Conservation (phyloP, 331 rosid genomes). For the Spiraea crenata region DNA sequence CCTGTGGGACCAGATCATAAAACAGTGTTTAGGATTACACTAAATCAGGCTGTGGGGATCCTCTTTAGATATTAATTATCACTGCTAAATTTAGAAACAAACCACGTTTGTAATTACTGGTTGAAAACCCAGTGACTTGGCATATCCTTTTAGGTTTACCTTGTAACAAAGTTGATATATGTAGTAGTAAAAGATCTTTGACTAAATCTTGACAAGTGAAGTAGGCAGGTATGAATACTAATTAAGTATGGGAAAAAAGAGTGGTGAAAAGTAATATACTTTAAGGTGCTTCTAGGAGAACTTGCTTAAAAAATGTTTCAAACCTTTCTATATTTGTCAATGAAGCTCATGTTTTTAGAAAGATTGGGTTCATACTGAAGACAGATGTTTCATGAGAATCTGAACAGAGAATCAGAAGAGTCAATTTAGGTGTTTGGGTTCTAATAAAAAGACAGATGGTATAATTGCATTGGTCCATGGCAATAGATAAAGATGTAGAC, state of each 20-base stretch:
- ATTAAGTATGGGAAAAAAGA: background rate
- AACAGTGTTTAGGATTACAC: background rate
- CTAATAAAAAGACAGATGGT: background rate
- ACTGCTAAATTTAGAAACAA: constrained; percentile 15
- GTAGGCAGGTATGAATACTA: background rate
- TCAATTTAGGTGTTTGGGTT: background rate
- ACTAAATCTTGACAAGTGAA: background rate
- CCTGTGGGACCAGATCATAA: background rate
- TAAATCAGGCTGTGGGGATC: constrained; percentile 22
- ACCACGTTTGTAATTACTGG: constrained; percentile 18
- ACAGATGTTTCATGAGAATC: background rate
- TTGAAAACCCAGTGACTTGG: background rate
- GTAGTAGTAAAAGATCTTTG: background rate
- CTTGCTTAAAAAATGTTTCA: background rate
- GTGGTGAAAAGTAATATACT: background rate
- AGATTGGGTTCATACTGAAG: background rate
- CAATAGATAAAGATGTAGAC: background rate
- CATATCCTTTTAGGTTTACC: background rate
- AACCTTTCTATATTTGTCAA: background rate
- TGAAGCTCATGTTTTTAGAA: too few species aligned
- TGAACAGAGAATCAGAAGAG: background rate
- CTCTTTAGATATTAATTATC: constrained; percentile 5
- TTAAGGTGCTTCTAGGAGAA: background rate
- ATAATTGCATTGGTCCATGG: background rate
- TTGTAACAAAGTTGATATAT: background rate